A percentile compares a stretch with the other conserved stretches of the same genome.
Evolutionary conservation across 441 rosid genomes (phyloP).

Genomic region (Mallotus repandus): DNA sequence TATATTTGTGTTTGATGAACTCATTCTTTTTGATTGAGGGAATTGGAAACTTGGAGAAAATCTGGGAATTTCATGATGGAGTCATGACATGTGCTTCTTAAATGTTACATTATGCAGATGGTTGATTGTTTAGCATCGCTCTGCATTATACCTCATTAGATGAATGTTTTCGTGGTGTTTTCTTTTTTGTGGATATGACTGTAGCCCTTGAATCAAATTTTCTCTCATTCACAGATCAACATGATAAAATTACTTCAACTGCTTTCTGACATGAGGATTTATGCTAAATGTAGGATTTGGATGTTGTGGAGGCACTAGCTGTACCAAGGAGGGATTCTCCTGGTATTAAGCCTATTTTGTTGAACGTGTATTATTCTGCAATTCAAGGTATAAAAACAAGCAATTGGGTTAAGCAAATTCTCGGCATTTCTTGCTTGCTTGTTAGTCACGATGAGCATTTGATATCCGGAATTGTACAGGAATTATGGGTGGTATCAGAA

Average conservation of each 20-base stretch:
- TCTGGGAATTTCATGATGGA: neutral
- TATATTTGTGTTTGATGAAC: neutral
- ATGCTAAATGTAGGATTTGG: constrained; percentile 69
- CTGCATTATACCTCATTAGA: too few species aligned
- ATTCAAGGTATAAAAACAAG: neutral
- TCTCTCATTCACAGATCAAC: neutral
- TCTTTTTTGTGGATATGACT: neutral
- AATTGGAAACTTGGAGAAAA: neutral
- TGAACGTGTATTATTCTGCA: neutral
- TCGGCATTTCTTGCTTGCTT: constrained; percentile 36
- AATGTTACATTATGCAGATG: neutral
- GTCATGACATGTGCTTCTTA: neutral
- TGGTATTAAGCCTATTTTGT: constrained; percentile 44
- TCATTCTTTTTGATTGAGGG: too few species aligned
- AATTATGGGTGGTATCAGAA: constrained; percentile 84
- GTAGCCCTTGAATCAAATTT: neutral
- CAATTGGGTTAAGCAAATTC: neutral
- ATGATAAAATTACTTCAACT: neutral
- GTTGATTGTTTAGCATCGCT: neutral
- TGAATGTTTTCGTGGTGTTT: neutral
- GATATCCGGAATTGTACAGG: constrained; percentile 94
- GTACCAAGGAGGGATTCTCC: constrained; percentile 97
- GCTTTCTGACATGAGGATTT: constrained; percentile 4
- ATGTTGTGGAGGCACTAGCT: constrained; percentile 94
- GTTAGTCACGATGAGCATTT: constrained; percentile 97